Evolutionary conservation across 805 yeast genomes (phyloP), one percentile per base, ranked within the genome.

Genomic region (Wickerhamiella musiphila): DNA sequence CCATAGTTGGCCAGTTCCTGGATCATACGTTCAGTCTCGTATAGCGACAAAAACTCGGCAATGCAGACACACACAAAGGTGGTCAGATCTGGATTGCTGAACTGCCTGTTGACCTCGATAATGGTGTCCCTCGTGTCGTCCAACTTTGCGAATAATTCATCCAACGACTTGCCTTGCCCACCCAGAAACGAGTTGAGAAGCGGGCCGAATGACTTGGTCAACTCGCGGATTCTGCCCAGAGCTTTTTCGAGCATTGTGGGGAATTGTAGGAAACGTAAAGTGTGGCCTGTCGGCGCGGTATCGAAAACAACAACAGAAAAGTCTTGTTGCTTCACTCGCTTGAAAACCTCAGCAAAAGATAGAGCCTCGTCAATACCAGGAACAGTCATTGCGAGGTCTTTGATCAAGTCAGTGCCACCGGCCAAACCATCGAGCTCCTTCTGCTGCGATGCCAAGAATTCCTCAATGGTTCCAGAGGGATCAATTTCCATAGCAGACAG

Each of bases 231-330:
- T 51, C 86, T 90, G 31, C 77, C 74, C 44, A 90, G 65, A 23
- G 93, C 66, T 53, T 81, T 82, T 46, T 83, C 92, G 39, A 90
- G 61, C 3, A 94, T 84, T 18, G 92, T 70, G 23, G 99, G 99
- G 48, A 90, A 70, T 57, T 84, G 94, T 53, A 90, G 65, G 56
- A 90, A 90, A 49, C 99, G 71, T 46, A 90, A 63, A 2, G 98
- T 90, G 57, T 90, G 99, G 23, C 99, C 99, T 0, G 99, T 90
- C 46, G 99, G 99, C 0, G 99, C 98, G n/a, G 99, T 90, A 56
- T 90, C 99, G 49, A 90, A 90, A 43, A 90, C 82, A 42, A 90
- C 84, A 6, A 93, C 82, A 44, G 78, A 82, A 53, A 78, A 90
- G 29, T 64, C 64, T 38, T 66, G 59, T 43, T 68, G 72, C 57